Percentiles rank a stretch among this genome's conserved stretches.
These are phyloP conservation scores for Pascua sp. DNA, from an alignment of 1,284 basidiomycete species.

Conservation along the genomic window DNA sequence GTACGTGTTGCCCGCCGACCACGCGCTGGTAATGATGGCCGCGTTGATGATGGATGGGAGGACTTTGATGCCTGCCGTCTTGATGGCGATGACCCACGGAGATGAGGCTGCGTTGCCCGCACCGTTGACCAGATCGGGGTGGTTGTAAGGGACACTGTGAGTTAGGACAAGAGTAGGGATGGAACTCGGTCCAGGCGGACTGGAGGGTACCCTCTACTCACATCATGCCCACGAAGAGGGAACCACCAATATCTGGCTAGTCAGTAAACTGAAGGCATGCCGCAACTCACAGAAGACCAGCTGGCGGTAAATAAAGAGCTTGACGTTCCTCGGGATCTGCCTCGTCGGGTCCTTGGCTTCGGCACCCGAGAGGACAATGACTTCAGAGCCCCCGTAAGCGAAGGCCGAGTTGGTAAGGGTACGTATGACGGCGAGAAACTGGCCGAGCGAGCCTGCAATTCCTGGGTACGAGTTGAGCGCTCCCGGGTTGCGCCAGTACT, in stretches of 20 bases:
- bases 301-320: conserved; percentile 70
- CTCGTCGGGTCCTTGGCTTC: conserved; percentile 61
- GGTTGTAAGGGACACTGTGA: conserved; percentile 66
- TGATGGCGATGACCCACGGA: conserved; percentile 75
- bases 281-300: conserved; percentile 55
- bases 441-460: conserved; percentile 51
- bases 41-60: conserved; percentile 61
- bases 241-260: conserved; percentile 60
- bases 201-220: too few species aligned
- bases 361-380: conserved; percentile 49
- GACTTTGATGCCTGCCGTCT: conserved; percentile 67
- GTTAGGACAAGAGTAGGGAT: conserved; percentile 45
- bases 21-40: conserved; percentile 55
- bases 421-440: conserved; percentile 25
- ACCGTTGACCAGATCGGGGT: conserved; percentile 57
- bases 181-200: neutral
- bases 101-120: conserved; percentile 58
- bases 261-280: conserved; percentile 59
- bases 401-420: conserved; percentile 14
- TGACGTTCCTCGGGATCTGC: conserved; percentile 71
- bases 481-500: conserved; percentile 51
- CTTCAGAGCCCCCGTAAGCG: conserved; percentile 31
- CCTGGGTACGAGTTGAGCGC: conserved; percentile 49
- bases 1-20: conserved; percentile 57
- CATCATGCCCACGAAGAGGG: conserved; percentile 67